A percentile compares a stretch with the other conserved stretches of the same genome.
These are phyloP conservation scores for Geotrichum aggregatum DNA, from an alignment of 1,139 yeast species.

Conservation along the genomic window DNA sequence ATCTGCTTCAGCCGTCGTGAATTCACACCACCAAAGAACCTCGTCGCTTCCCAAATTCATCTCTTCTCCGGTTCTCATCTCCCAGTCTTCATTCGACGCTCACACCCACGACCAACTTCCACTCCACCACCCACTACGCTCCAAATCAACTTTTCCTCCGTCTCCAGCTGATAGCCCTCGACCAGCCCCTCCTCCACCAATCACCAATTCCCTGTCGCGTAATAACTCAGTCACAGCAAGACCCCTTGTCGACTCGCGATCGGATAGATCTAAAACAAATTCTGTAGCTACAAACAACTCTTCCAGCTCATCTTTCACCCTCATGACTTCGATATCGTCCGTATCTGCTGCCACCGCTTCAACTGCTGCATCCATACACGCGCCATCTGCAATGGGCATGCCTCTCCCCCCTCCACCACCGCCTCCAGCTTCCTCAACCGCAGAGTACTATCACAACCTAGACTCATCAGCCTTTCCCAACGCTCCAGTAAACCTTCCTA, in stretches of 20 bases:
- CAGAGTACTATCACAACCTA: too few species aligned
- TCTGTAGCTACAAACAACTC: constrained; percentile 2
- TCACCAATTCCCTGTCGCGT: not conserved
- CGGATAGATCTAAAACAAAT: constrained; percentile 4
- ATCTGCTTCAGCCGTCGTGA: not conserved
- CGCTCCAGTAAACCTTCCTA: not conserved
- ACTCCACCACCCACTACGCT: not conserved
- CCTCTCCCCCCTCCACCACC: not conserved
- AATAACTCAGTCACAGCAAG: not conserved
- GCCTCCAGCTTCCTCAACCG: not conserved
- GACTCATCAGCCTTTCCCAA: not conserved
- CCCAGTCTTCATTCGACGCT: constrained; percentile 5
- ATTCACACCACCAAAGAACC: not conserved
- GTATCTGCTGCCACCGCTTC: not conserved
- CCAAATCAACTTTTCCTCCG: not conserved
- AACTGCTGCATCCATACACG: not conserved
- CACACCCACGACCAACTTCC: not conserved
- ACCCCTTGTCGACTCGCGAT: not conserved
- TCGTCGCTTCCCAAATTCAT: not conserved
- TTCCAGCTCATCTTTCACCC: not conserved
- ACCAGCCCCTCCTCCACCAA: not conserved
- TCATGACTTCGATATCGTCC: not conserved
- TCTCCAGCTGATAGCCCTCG: not conserved
- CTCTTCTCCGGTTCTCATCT: constrained; percentile 1
- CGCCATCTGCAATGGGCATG: not conserved